Percentiles rank a stretch among this genome's conserved stretches.
Conservation (phyloP, 2,329 filamentous ascomycete genomes). For the Myrmaecium sp. region DNA sequence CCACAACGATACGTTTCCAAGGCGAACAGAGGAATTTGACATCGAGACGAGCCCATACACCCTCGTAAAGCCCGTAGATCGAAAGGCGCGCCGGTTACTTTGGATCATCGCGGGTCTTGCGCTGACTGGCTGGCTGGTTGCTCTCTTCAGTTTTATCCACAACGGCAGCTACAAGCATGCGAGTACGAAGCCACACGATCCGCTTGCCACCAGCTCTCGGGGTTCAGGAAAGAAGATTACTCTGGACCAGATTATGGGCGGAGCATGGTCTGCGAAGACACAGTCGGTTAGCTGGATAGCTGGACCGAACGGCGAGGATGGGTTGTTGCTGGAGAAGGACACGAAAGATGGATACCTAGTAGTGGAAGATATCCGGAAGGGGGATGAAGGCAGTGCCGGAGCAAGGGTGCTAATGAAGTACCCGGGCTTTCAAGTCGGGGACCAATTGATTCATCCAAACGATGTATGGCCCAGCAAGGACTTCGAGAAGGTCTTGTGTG, state of each 20-base stretch:
- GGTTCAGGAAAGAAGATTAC: conserved; percentile 57
- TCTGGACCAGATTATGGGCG: conserved; percentile 50
- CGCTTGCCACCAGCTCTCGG: conserved; percentile 42
- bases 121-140: conserved; percentile 49
- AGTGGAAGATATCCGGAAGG: conserved; percentile 65
- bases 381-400: conserved; percentile 25
- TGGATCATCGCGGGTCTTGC: conserved; percentile 45
- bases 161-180: conserved; percentile 49
- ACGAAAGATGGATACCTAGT: conserved; percentile 48
- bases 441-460: conserved; percentile 36
- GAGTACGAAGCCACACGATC: conserved; percentile 49
- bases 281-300: conserved; percentile 63
- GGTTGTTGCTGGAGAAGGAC: conserved; percentile 61
- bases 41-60: conserved; percentile 32
- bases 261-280: conserved; percentile 45
- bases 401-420: conserved; percentile 62
- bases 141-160: conserved; percentile 48
- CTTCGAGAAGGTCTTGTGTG: conserved; percentile 71
- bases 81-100: conserved; percentile 43
- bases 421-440: conserved; percentile 42
- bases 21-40: conserved; percentile 27
- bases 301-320: conserved; percentile 62
- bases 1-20: conserved; percentile 22
- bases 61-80: conserved; percentile 41
- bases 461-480: conserved; percentile 63